A percentile compares a stretch with the other conserved stretches of the same genome.
Conservation (phyloP, 164 flowering plant genomes). For the Hamamelis virginiana region DNA sequence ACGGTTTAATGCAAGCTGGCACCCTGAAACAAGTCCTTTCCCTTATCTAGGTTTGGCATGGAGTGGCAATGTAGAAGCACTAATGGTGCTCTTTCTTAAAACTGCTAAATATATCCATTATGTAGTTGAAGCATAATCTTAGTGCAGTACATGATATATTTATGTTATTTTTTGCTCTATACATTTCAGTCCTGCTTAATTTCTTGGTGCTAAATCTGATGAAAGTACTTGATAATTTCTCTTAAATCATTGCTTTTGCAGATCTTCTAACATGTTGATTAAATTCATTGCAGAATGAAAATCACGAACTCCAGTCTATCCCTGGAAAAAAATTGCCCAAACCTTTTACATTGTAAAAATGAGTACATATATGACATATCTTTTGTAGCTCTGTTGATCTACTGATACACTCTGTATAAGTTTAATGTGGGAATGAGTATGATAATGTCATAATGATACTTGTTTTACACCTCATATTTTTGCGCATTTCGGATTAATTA, state of each 20-base stretch:
- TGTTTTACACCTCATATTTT: too few relatives aligned
- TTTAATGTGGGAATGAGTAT: too few relatives aligned
- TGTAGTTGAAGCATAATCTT: too few relatives aligned
- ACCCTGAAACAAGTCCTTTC: too few relatives aligned
- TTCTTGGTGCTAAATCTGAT: neutral
- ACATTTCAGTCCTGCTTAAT: neutral
- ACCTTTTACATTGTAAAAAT: neutral
- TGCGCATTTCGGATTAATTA: too few relatives aligned
- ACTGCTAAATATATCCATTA: too few relatives aligned
- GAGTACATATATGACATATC: neutral
- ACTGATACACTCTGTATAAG: neutral
- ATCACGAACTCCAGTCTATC: neutral
- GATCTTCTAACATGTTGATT: neutral
- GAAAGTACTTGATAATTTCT: too few relatives aligned
- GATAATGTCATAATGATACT: too few relatives aligned
- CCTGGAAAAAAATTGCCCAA: neutral
- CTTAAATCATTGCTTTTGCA: neutral
- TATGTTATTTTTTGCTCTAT: neutral
- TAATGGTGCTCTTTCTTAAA: too few relatives aligned
- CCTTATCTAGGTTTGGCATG: too few relatives aligned
- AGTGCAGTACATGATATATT: neutral
- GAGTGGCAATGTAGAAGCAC: too few relatives aligned
- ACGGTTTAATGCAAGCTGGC: too few relatives aligned
- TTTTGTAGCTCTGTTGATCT: neutral
- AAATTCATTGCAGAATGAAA: conserved; percentile 1